Percentiles rank a stretch among this genome's conserved stretches.
phyloP scores from a whole-genome alignment of 257 asterid genomes.

The Solanum tacnaense region DNA sequence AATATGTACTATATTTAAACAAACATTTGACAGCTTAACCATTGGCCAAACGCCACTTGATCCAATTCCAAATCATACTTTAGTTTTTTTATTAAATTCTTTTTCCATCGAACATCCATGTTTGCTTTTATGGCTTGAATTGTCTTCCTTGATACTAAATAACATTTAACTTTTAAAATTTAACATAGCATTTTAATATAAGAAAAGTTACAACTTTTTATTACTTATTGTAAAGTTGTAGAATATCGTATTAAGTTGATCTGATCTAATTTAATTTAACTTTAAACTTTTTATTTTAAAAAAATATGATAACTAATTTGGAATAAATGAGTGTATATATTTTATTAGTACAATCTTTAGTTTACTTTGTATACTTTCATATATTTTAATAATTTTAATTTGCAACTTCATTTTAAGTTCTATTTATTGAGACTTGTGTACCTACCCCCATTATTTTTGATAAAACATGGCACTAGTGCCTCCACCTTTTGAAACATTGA shows the following conservation, averaged over 20 bases:
- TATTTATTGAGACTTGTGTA: neutral
- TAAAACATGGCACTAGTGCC: neutral
- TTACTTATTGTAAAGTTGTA: accelerated
- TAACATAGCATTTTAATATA: neutral
- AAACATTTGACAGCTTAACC: neutral
- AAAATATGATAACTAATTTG: neutral
- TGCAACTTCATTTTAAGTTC: neutral
- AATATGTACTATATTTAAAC: neutral
- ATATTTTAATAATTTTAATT: neutral
- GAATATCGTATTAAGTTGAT: neutral
- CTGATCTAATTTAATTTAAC: too few relatives aligned
- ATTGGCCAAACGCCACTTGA: neutral
- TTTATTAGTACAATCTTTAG: neutral
- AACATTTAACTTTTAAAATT: neutral
- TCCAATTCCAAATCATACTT: neutral
- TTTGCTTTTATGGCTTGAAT: neutral
- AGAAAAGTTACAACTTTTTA: neutral
- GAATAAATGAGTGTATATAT: neutral
- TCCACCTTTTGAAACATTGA: neutral
- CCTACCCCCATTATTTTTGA: neutral
- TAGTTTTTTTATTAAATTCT: neutral
- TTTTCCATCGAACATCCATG: neutral
- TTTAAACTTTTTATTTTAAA: too few relatives aligned
- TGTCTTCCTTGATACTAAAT: neutral
- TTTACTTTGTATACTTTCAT: neutral